Percentiles rank a stretch among this genome's conserved stretches.
Evolutionary conservation across 208 protist species (phyloP).

Genomic region (Acanthamoeba quina): DNA sequence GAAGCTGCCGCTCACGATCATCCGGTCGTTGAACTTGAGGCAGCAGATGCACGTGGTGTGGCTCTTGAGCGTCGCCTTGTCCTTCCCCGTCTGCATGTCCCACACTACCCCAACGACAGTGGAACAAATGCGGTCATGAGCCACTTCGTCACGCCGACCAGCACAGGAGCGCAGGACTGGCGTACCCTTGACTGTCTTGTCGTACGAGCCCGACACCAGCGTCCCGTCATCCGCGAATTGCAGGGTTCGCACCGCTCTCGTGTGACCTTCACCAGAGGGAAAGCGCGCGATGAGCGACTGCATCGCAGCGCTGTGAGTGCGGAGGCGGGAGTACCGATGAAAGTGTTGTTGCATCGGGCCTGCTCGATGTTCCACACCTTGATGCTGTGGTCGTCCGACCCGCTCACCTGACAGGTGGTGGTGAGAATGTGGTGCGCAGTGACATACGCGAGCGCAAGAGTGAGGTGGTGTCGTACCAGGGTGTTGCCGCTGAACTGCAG

Average conservation of each 20-base stretch:
- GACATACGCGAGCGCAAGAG: background rate
- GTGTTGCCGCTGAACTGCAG: constrained; percentile 45
- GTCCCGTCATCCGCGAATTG: background rate
- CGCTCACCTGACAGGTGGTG: constrained; percentile 33
- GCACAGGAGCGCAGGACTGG: too few relatives aligned
- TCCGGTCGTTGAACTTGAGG: constrained; percentile 46
- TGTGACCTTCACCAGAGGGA: too few relatives aligned
- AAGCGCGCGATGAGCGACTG: too few relatives aligned
- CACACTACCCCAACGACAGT: too few relatives aligned
- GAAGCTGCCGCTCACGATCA: constrained; percentile 35
- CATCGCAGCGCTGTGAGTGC: too few relatives aligned
- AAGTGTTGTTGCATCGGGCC: background rate
- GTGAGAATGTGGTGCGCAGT: too few relatives aligned
- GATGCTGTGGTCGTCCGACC: constrained; percentile 48
- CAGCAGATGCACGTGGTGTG: constrained; percentile 50
- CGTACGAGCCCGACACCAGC: constrained; percentile 55
- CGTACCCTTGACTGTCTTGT: constrained; percentile 65
- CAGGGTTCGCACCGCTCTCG: constrained; percentile 8
- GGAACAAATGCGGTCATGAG: too few relatives aligned
- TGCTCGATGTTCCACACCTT: constrained; percentile 58
- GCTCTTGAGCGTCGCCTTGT: background rate
- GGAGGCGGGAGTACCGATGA: too few relatives aligned
- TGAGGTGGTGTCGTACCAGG: background rate
- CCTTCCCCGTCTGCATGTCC: constrained; percentile 4
- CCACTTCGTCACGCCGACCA: too few relatives aligned